These are phyloP conservation scores for Pleurotus ostreatus DNA, from an alignment of 768 basidiomycete genomes.

Conservation along the genomic window DNA sequence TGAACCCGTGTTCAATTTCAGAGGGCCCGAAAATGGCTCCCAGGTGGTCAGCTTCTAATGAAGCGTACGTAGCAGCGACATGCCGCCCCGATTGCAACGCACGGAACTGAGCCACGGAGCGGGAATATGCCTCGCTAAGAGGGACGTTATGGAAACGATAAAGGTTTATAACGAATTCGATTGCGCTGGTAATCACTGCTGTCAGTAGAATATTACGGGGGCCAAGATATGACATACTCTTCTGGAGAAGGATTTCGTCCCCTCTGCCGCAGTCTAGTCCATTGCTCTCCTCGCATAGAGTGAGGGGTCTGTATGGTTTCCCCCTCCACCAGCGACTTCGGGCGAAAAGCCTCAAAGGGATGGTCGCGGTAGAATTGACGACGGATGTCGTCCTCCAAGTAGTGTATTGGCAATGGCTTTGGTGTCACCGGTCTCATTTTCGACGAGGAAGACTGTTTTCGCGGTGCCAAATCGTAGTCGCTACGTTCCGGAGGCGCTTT, in stretches of 20 bases:
- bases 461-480: constrained; percentile 43
- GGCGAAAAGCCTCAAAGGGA: constrained; percentile 91
- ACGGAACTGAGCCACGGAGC: constrained; percentile 82
- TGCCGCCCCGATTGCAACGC: constrained; percentile 83
- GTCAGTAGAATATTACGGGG: constrained; percentile 3
- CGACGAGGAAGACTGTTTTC: constrained; percentile 13
- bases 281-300: constrained; percentile 53
- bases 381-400: constrained; percentile 82
- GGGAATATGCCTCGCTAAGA: constrained; percentile 75
- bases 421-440: constrained; percentile 33
- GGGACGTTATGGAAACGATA: constrained; percentile 59
- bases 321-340: constrained; percentile 72
- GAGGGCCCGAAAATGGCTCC: constrained; percentile 62
- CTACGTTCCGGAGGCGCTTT: constrained; percentile 61
- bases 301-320: constrained; percentile 52
- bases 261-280: constrained; percentile 80
- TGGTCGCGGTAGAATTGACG: constrained; percentile 93
- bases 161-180: constrained; percentile 79
- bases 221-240: constrained; percentile 56
- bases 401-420: constrained; percentile 59
- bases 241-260: constrained; percentile 82
- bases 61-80: constrained; percentile 71
- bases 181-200: constrained; percentile 46
- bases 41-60: constrained; percentile 72
- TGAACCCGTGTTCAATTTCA: constrained; percentile 58